phyloP scores from a whole-genome alignment of 129 eudicot genomes.

The Helichrysum umbraculigerum region DNA sequence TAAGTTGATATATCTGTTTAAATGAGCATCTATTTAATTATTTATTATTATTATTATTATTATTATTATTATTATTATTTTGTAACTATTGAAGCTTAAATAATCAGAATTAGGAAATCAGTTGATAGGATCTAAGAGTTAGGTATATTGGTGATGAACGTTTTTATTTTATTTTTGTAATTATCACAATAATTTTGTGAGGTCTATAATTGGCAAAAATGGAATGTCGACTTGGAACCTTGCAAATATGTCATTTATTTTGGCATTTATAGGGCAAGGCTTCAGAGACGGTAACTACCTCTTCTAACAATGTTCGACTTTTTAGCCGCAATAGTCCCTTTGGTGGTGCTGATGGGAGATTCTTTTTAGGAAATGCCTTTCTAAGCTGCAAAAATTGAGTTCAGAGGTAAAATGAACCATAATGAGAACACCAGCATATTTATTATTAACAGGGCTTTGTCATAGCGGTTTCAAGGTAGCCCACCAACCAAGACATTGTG shows the following conservation, averaged over 20 bases:
- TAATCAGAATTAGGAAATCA: neutral
- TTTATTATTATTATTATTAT: neutral
- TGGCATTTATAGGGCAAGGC: conserved; percentile 18
- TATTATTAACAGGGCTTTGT: neutral
- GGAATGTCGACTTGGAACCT: neutral
- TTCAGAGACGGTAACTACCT: conserved; percentile 46
- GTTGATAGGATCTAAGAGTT: neutral
- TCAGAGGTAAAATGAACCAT: conserved; percentile 6
- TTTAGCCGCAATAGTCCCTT: conserved; percentile 77
- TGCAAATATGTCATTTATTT: neutral
- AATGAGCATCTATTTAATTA: neutral
- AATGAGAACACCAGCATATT: neutral
- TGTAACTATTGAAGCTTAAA: neutral
- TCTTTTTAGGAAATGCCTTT: conserved; percentile 71
- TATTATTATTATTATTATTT: neutral
- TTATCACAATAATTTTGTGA: neutral
- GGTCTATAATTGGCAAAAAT: neutral
- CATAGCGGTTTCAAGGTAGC: neutral
- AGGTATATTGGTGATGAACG: neutral
- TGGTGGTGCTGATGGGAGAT: conserved; percentile 86
- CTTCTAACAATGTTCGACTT: conserved; percentile 84
- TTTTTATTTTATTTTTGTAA: neutral
- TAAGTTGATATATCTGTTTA: neutral
- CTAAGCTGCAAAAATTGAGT: conserved; percentile 55
- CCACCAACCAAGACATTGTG: neutral